Evolutionary conservation across 441 rosid genomes (phyloP).

Genomic region (Pelargonium citronellum): DNA sequence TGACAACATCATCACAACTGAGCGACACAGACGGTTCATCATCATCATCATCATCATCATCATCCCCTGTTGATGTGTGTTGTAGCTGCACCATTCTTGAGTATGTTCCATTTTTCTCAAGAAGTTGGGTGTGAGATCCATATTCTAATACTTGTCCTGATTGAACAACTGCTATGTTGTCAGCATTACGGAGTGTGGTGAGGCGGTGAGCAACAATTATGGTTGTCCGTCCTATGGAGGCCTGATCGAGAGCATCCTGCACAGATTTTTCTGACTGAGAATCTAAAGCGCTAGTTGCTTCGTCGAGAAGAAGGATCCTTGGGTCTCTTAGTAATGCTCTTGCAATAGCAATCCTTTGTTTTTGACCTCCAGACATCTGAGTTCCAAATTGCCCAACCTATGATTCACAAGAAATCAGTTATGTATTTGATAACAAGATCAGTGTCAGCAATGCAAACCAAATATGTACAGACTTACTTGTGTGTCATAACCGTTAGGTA

Average conservation of each 20-base stretch:
- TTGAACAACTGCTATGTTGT: slow-evolving; percentile 22
- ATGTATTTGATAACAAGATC: neutral
- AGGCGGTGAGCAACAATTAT: slow-evolving; percentile 26
- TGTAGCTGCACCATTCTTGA: slow-evolving; percentile 24
- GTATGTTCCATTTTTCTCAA: slow-evolving; percentile 17
- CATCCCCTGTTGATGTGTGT: slow-evolving; percentile 10
- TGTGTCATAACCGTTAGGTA: slow-evolving; percentile 29
- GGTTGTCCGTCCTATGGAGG: slow-evolving; percentile 26
- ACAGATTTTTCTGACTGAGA: slow-evolving; percentile 26
- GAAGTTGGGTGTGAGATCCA: slow-evolving; percentile 22
- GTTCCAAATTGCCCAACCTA: slow-evolving; percentile 31
- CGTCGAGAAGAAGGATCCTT: slow-evolving; percentile 27
- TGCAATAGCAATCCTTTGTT: slow-evolving; percentile 32
- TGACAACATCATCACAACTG: neutral
- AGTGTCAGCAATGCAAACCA: neutral
- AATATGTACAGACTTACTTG: slow-evolving; percentile 11
- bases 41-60: slow-evolving; percentile 16
- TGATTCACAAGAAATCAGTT: neutral
- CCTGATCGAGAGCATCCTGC: slow-evolving; percentile 24
- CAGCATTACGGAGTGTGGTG: slow-evolving; percentile 24
- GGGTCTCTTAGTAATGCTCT: slow-evolving; percentile 29
- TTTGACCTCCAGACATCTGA: slow-evolving; percentile 31
- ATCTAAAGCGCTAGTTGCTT: slow-evolving; percentile 25
- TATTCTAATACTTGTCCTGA: slow-evolving; percentile 27
- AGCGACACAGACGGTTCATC: neutral